A percentile compares a stretch with the other conserved stretches of the same genome.
phyloP scores from a whole-genome alignment of 1,139 yeast species.

The Debaryomycetaceae sp. region DNA sequence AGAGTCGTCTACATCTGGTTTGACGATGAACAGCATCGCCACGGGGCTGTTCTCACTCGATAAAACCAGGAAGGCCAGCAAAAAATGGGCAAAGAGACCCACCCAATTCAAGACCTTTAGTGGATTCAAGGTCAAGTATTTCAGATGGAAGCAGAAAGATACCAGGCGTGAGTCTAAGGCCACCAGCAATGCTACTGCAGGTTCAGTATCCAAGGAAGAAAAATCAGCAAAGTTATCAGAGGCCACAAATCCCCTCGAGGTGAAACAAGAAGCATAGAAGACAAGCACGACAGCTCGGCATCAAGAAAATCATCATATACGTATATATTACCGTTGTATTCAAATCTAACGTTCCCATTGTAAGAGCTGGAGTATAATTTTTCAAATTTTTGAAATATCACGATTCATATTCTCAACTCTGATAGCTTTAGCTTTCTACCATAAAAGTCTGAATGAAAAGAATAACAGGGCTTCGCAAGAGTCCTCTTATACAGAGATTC shows the following conservation, averaged over 20 bases:
- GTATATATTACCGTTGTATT: not conserved
- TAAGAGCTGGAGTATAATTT: not conserved
- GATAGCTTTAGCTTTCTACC: too few relatives aligned
- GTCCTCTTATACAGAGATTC: not conserved
- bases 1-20: constrained; percentile 42
- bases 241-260: constrained; percentile 3
- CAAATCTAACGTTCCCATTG: not conserved
- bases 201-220: constrained; percentile 2
- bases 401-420: too few relatives aligned
- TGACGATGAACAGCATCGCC: constrained; percentile 35
- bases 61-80: constrained; percentile 46
- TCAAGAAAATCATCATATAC: not conserved
- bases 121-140: constrained; percentile 50
- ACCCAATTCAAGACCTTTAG: constrained; percentile 54
- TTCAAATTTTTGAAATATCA: not conserved
- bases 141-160: constrained; percentile 25
- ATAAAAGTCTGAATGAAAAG: not conserved
- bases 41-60: constrained; percentile 35
- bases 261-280: constrained; percentile 1
- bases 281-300: not conserved
- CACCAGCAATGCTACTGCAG: not conserved
- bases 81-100: constrained; percentile 51
- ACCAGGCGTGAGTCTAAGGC: constrained; percentile 6
- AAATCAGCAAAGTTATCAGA: not conserved
- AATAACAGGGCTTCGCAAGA: not conserved